Evolutionary conservation across 2,329 filamentous ascomycete species (phyloP).

Genomic region (Ciborinia camelliae): DNA sequence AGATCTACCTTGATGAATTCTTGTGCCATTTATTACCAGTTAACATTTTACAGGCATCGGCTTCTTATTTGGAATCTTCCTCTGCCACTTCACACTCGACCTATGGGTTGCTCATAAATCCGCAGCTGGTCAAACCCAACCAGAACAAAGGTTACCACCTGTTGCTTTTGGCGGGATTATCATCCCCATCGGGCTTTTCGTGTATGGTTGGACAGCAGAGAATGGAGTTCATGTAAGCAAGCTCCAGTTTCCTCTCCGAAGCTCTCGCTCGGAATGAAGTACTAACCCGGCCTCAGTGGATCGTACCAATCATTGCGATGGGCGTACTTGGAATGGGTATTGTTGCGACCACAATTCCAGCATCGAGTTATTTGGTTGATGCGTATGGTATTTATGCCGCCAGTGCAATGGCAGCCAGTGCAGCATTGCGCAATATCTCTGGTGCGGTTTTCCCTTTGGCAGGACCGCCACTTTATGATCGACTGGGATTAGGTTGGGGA

Average conservation of each 20-base stretch:
- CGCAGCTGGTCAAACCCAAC: conserved; percentile 22
- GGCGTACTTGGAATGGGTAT: conserved; percentile 42
- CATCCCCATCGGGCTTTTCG: conserved; percentile 47
- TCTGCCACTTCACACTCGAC: conserved; percentile 11
- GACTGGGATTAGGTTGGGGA: conserved; percentile 45
- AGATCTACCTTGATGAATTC: not conserved
- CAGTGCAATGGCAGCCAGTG: conserved; percentile 40
- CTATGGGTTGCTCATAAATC: not conserved
- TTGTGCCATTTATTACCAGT: not conserved
- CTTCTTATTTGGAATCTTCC: not conserved
- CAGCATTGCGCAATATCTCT: conserved; percentile 43
- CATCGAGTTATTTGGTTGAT: conserved; percentile 47
- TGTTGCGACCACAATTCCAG: conserved; percentile 40
- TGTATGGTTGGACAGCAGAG: conserved; percentile 47
- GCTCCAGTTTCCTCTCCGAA: not conserved
- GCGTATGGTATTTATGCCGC: conserved; percentile 41
- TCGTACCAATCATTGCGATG: conserved; percentile 43
- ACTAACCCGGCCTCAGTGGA: conserved; percentile 34
- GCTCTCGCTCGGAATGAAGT: not conserved
- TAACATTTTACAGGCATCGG: not conserved
- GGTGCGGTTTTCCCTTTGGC: conserved; percentile 50
- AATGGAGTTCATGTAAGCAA: conserved; percentile 32
- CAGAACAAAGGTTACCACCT: conserved; percentile 44
- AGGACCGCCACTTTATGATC: conserved; percentile 43
- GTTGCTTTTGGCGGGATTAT: conserved; percentile 41